Conservation (phyloP, 371 early-diverging fungal species). For the Mucor velutinosus region DNA sequence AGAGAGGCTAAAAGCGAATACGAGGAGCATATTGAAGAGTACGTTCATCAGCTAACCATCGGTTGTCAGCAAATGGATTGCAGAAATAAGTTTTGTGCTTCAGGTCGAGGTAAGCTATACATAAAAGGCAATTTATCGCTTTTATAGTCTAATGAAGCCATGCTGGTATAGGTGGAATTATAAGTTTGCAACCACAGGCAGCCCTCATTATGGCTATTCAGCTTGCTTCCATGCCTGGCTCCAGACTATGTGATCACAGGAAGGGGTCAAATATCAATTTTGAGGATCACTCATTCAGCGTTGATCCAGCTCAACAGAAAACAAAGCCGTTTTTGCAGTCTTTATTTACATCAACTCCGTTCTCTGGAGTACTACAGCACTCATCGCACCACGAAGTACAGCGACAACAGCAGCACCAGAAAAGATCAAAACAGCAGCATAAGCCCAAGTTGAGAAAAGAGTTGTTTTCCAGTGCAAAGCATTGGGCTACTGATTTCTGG, state of each 20-base stretch:
- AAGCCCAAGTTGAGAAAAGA: neutral
- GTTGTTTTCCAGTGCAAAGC: neutral
- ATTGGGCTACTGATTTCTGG: constrained; percentile 29
- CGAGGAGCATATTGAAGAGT: constrained; percentile 39
- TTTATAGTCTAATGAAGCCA: neutral
- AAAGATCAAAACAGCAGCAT: neutral
- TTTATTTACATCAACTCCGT: constrained; percentile 32
- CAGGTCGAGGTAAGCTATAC: constrained; percentile 32
- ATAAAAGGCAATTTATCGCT: neutral
- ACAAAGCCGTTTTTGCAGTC: constrained; percentile 41
- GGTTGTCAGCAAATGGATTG: constrained; percentile 46
- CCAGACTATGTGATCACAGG: constrained; percentile 25
- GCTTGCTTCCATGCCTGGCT: constrained; percentile 41
- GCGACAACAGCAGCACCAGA: neutral
- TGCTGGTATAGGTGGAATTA: constrained; percentile 30
- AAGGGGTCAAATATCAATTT: neutral
- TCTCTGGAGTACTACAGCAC: constrained; percentile 18
- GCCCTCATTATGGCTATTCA: constrained; percentile 52
- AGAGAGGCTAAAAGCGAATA: constrained; percentile 42
- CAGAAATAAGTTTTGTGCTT: constrained; percentile 48
- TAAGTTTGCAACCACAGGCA: constrained; percentile 47
- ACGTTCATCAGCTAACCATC: constrained; percentile 40
- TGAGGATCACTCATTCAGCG: neutral
- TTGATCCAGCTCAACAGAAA: neutral
- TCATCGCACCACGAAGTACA: neutral